These are phyloP conservation scores for Arthrobotrys pseudoclavata DNA, from an alignment of 2,329 filamentous ascomycete genomes.

Conservation along the genomic window DNA sequence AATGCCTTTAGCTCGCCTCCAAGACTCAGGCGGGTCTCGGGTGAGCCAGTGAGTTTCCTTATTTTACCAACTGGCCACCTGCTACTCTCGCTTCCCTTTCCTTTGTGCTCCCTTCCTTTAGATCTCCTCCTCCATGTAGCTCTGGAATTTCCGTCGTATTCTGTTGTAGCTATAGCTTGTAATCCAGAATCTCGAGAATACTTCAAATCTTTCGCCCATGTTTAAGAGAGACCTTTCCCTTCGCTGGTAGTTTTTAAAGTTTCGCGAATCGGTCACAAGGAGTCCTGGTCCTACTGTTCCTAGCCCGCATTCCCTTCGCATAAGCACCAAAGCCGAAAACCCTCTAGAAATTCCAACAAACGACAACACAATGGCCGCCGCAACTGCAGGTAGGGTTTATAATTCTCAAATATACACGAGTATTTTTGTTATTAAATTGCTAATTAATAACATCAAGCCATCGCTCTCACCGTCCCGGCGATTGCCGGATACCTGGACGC, in stretches of 20 bases:
- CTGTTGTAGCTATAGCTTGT: slow-evolving; percentile 6
- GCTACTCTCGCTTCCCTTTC: not conserved
- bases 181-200: not conserved
- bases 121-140: slow-evolving; percentile 11
- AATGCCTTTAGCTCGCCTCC: slow-evolving; percentile 22
- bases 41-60: slow-evolving; percentile 32
- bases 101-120: slow-evolving; percentile 5
- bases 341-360: slow-evolving; percentile 1
- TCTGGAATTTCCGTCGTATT: not conserved
- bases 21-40: slow-evolving; percentile 10
- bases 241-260: slow-evolving; percentile 16
- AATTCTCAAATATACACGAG: not conserved
- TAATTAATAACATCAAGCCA: slow-evolving; percentile 14
- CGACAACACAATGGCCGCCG: slow-evolving; percentile 41
- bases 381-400: slow-evolving; percentile 29
- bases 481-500: slow-evolving; percentile 84
- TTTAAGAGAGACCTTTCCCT: not conserved
- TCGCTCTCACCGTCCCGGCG: slow-evolving; percentile 74
- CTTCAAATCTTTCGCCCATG: not conserved
- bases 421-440: not conserved
- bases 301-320: slow-evolving; percentile 1
- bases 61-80: slow-evolving; percentile 38
- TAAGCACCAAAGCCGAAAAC: slow-evolving; percentile 14
- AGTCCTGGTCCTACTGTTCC: slow-evolving; percentile 22
- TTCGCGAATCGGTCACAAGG: slow-evolving; percentile 26